These are phyloP conservation scores for Coprinopsis cinerea DNA, from an alignment of 768 basidiomycete genomes.

Conservation along the genomic window DNA sequence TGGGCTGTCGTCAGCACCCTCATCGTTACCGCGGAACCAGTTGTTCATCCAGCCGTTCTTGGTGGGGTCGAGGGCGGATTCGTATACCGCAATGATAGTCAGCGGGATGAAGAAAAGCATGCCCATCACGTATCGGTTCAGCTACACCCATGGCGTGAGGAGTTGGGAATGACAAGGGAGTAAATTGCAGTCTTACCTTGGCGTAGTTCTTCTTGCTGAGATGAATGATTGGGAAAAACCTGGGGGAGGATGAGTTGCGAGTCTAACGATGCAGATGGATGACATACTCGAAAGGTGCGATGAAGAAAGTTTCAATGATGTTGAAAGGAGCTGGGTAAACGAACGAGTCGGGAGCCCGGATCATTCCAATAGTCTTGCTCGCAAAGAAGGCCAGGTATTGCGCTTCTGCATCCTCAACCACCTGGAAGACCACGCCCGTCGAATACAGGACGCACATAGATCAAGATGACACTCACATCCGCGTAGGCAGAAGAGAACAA, in stretches of 20 bases:
- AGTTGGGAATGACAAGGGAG: constrained; percentile 1
- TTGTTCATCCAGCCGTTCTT: constrained; percentile 59
- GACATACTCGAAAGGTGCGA: constrained; percentile 80
- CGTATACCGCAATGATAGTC: constrained; percentile 65
- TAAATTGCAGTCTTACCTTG: constrained; percentile 28
- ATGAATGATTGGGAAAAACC: constrained; percentile 32
- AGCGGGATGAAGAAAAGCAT: constrained; percentile 80
- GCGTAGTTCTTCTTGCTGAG: constrained; percentile 53
- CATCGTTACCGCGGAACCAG: constrained; percentile 59
- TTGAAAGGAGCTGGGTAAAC: constrained; percentile 95
- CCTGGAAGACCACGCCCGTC: constrained; percentile 31
- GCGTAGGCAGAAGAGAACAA: constrained; percentile 90
- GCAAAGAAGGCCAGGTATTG: constrained; percentile 91
- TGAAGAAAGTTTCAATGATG: constrained; percentile 69
- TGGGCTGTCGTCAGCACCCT: constrained; percentile 51
- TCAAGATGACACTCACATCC: constrained; percentile 48
- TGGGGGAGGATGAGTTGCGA: constrained; percentile 24
- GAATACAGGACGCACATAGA: not conserved
- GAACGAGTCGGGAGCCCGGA: constrained; percentile 78
- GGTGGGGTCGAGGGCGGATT: constrained; percentile 46
- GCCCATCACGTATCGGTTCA: constrained; percentile 78
- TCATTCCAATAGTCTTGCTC: constrained; percentile 78
- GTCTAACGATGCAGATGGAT: constrained; percentile 2
- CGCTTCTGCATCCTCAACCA: constrained; percentile 80
- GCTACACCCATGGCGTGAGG: constrained; percentile 35